Conservation (phyloP, 352 stramenopile genomes). For the Phytophthora pinifolia region DNA sequence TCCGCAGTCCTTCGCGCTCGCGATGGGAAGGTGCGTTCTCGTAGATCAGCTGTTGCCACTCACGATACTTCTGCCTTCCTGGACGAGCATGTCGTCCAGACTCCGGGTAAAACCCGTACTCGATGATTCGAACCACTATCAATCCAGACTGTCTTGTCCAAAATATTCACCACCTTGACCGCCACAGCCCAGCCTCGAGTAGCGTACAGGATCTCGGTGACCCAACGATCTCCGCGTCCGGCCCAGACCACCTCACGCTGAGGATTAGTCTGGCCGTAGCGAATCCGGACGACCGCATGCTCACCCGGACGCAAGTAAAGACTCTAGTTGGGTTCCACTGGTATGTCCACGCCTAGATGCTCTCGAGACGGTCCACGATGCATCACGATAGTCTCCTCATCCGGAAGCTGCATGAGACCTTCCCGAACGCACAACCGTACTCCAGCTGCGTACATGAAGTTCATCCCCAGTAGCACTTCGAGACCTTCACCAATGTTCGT, state of each 20-base stretch:
- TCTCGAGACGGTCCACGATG: too few species aligned
- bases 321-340: neutral
- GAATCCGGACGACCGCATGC: neutral
- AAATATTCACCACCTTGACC: slow-evolving; percentile 1
- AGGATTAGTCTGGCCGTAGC: neutral
- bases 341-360: slow-evolving; percentile 24
- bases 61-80: neutral
- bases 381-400: too few species aligned
- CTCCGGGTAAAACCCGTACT: neutral
- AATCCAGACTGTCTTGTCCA: neutral
- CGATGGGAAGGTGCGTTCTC: neutral
- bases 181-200: neutral
- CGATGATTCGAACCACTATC: neutral
- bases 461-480: too few species aligned
- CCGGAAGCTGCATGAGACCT: too few species aligned
- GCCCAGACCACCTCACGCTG: neutral
- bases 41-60: neutral
- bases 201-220: neutral
- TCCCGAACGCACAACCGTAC: too few species aligned
- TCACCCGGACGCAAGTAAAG: neutral
- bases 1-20: neutral
- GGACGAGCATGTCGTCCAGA: neutral
- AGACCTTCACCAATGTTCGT: slow-evolving; percentile 26
- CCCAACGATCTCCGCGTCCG: neutral
- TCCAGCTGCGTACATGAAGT: too few species aligned